phyloP scores from a whole-genome alignment of 179 eudicot species.

The Silene noctiflora region DNA sequence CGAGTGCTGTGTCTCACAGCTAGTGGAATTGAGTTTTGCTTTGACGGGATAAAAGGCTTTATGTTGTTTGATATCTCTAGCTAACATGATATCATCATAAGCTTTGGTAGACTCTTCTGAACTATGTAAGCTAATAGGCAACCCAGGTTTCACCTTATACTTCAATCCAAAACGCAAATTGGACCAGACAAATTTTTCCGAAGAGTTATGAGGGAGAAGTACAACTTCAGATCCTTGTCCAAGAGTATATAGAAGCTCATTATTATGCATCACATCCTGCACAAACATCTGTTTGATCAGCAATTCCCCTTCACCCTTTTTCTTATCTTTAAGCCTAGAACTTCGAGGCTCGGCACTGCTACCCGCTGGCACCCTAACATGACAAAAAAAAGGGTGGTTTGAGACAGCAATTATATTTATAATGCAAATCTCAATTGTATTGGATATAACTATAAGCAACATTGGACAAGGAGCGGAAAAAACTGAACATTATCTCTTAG shows the following conservation, averaged over 20 bases:
- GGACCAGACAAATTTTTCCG: conserved; percentile 52
- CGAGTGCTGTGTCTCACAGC: conserved; percentile 24
- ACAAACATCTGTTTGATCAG: conserved; percentile 78
- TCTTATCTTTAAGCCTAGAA: conserved; percentile 82
- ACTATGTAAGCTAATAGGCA: conserved; percentile 46
- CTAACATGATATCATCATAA: conserved; percentile 41
- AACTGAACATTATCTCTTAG: neutral
- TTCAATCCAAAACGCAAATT: conserved; percentile 46
- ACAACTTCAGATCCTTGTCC: conserved; percentile 74
- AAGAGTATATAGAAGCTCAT: conserved; percentile 58
- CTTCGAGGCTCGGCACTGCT: conserved; percentile 65
- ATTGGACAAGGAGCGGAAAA: neutral
- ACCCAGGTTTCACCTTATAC: conserved; percentile 39
- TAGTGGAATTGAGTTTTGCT: conserved; percentile 38
- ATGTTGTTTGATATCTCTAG: conserved; percentile 44
- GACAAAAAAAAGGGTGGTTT: conserved; percentile 13
- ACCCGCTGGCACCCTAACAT: conserved; percentile 48
- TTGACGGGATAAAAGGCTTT: conserved; percentile 38
- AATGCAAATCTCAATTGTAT: neutral
- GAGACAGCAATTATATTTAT: conserved; percentile 15
- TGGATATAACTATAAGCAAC: neutral
- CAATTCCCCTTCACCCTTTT: conserved; percentile 81
- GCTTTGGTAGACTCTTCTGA: conserved; percentile 46
- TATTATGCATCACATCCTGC: conserved; percentile 72
- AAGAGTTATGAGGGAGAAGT: conserved; percentile 72